phyloP scores from a whole-genome alignment of 768 basidiomycete genomes.

The Psilocybe subaeruginosa region DNA sequence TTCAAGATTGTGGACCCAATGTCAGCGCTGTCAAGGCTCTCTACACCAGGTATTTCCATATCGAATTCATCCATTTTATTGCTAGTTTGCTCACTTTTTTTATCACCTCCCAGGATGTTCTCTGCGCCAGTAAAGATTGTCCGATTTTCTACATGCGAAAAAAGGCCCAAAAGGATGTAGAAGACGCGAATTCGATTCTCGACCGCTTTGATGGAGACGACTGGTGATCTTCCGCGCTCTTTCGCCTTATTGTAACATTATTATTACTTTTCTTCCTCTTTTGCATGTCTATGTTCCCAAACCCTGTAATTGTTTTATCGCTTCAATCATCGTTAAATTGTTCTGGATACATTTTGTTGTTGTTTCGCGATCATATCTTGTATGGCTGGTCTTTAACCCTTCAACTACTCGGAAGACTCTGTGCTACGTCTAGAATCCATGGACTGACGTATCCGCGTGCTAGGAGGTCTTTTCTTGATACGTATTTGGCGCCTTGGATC shows the following conservation, averaged over 20 bases:
- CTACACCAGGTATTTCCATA: conserved; percentile 74
- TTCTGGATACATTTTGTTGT: too few species aligned
- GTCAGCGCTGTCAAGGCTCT: conserved; percentile 98
- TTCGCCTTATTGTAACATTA: conserved; percentile 7
- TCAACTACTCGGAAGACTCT: background rate
- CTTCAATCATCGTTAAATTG: background rate
- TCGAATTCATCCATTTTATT: background rate
- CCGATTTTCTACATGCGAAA: conserved; percentile 99
- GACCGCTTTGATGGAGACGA: conserved; percentile 83
- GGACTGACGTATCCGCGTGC: conserved; percentile 41
- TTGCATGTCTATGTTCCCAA: background rate
- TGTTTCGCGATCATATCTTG: too few species aligned
- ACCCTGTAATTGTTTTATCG: background rate
- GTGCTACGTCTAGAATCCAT: conserved; percentile 37
- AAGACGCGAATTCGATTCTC: conserved; percentile 75
- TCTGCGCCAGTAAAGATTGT: conserved; percentile 96
- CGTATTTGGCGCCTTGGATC: conserved; percentile 48
- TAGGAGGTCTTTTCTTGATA: conserved; percentile 39
- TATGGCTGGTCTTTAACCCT: too few species aligned
- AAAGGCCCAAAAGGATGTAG: conserved; percentile 97
- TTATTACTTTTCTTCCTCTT: conserved; percentile 1
- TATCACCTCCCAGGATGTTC: conserved; percentile 69
- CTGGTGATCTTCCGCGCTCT: conserved; percentile 50
- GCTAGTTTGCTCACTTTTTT: background rate
- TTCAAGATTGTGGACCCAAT: conserved; percentile 97